These are phyloP conservation scores for Rehmannia glutinosa DNA, from an alignment of 257 asterid genomes.

Conservation along the genomic window DNA sequence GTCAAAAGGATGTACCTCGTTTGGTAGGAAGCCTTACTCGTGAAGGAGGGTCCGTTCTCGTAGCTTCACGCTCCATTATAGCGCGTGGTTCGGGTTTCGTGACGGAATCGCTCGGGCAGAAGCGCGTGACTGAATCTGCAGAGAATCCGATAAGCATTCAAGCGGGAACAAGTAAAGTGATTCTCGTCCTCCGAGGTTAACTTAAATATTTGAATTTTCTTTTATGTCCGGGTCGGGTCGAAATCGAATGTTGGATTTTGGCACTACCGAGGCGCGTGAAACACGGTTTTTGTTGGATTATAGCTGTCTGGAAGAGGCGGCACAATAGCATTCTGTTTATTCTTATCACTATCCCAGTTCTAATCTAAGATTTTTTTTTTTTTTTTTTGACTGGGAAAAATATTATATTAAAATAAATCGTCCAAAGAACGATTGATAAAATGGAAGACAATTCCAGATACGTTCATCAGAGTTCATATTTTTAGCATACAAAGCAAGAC, in stretches of 20 bases:
- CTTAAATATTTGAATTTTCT: not conserved
- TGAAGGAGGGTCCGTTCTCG: not conserved
- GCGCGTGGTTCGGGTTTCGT: slow-evolving; percentile 21
- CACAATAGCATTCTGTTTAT: too few relatives aligned
- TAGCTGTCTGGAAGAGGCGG: slow-evolving; percentile 22
- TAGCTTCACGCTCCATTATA: not conserved
- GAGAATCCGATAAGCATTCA: slow-evolving; percentile 29
- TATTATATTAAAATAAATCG: too few relatives aligned
- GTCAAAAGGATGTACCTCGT: slow-evolving; percentile 7
- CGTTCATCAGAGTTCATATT: too few relatives aligned
- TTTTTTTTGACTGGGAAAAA: too few relatives aligned
- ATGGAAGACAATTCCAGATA: too few relatives aligned
- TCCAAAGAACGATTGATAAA: too few relatives aligned
- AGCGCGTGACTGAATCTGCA: slow-evolving; percentile 55
- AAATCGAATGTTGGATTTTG: slow-evolving; percentile 19
- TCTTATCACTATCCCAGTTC: too few relatives aligned
- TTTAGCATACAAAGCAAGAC: too few relatives aligned
- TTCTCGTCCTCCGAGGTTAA: slow-evolving; percentile 43
- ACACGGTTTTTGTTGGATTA: slow-evolving; percentile 20
- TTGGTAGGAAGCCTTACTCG: not conserved
- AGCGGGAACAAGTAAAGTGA: slow-evolving; percentile 15
- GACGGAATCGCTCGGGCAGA: not conserved
- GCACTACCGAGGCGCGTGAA: slow-evolving; percentile 36
- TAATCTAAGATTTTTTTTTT: too few relatives aligned
- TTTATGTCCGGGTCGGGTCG: slow-evolving; percentile 3